Evolutionary conservation across 2,329 filamentous ascomycete genomes (phyloP), one percentile per base, ranked within the genome.

Genomic region (Trichoderma sp.): DNA sequence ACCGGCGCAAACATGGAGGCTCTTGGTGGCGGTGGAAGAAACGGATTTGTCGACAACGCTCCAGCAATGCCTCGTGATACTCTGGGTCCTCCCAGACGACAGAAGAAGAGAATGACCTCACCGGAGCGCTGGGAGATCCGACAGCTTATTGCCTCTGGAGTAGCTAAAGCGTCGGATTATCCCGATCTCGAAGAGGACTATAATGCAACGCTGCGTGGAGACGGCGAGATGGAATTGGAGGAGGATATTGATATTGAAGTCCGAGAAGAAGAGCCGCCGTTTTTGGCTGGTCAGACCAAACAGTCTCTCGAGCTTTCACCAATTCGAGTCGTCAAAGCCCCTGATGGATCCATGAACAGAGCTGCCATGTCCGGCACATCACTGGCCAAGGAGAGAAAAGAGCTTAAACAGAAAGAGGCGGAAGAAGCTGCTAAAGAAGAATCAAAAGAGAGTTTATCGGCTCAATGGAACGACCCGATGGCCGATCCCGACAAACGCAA

Each of bases 381-480:
- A 5, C 81, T 99, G 16, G 92, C 95, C 4, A 97, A 96, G 78
- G 96, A 99, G 77, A 87, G 96, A 64, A 90, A 93, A 77, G 96
- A 99, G 70, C 75, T 97, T 73, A 89, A 93, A 71, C 93, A 97
- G 75, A 92, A 96, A 77, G 95, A 99, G 80, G 89, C 89, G 0
- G 92, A 96, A 70, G 93, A 81, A 83, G 92, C 81, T 82, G 83
- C 84, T 2, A 91, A 93, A 27, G 89, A 96, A 71, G 89, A 92
- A 72, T 86, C 89, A 0, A 91, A 94, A 75, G 91, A 96, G 37
- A 94, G 98, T 75, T 83, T 99, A 3, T 89, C 91, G 64, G 89
- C 92, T 14, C 94, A 97, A 79, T 99, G 96, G 96, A 92, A 97
- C 69, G 96, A 99, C 78, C 96, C 96, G 0, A 97, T 99, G 94